A percentile compares a stretch with the other conserved stretches of the same genome.
Evolutionary conservation across 169 alveolate genomes (phyloP).

Genomic region (Plasmodium falciparum): DNA sequence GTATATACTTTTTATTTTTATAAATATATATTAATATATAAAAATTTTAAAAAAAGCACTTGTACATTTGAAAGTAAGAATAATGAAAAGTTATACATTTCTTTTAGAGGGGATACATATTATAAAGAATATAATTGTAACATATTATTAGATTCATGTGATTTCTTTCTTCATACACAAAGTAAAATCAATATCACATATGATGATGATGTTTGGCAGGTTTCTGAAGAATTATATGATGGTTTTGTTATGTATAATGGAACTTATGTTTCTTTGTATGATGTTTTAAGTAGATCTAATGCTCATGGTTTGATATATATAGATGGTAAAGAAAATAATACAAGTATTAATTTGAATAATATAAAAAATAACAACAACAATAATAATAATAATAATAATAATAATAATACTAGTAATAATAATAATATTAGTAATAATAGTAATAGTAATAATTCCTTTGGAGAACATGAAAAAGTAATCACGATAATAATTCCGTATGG

Average conservation of each 20-base stretch:
- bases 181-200: constrained; percentile 31
- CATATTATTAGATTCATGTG: constrained; percentile 31
- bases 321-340: background rate
- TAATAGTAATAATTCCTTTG: background rate
- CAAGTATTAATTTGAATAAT: no score
- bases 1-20: constrained; percentile 14
- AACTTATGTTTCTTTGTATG: constrained; percentile 6
- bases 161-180: constrained; percentile 15
- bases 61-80: constrained; percentile 8
- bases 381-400: no score
- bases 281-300: constrained; percentile 17
- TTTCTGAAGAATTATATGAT: background rate
- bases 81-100: constrained; percentile 18
- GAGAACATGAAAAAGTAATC: background rate
- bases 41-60: background rate
- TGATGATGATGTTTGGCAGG: constrained; percentile 16
- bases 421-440: no score
- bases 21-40: constrained; percentile 17
- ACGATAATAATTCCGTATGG: constrained; percentile 2
- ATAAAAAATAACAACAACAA: no score
- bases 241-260: constrained; percentile 12
- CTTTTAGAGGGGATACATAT: background rate
- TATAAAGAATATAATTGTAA: constrained; percentile 21
- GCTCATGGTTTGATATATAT: constrained; percentile 5
- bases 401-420: no score